Evolutionary conservation across 208 protist species (phyloP), one percentile per base, ranked within the genome.

Genomic region (Giardia duodenalis): DNA sequence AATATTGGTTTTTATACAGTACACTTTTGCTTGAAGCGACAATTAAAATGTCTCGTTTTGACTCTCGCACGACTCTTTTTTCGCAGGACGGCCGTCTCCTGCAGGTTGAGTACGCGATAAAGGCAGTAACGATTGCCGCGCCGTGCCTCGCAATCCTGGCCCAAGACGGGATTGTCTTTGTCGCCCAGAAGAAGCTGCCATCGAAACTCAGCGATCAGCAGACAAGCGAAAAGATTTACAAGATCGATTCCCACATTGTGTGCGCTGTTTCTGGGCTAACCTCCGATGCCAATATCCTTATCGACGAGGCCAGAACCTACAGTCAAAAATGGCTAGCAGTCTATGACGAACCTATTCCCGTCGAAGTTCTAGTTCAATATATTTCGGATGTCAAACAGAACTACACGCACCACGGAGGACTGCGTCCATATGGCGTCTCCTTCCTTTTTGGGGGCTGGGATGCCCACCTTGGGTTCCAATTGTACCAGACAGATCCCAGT

Each of bases 41-140:
- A n/a, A n/a, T n/a, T n/a, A 89, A 91, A 91, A 91, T 91, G 88
- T 91, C 88, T 47, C 2, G 44, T 4, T 91, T 48, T 47, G 88
- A 91, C 47, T 91, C 44, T 47, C 4, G 43, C 39, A 91, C 88
- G n/a, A 91, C 88, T n/a, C 39, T 47, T 2, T 91, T 91, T n/a
- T 91, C 88, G 2, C 42, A 91, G 2, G 88, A 91, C 39, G 88
- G 88, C 10, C 2, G 88, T 47, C 44, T 91, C 42, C 0, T 47
- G 2, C 88, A 91, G 45, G 88, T 91, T 2, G 88, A 91, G 45
- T 91, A 91, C 45, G 88, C 88, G n/a, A 91, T 91, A 0, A 91
- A 91, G 44, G 88, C 88, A 19, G 88, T 91, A 48, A 2, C 88
- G n/a, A 1, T 1, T 43, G 88, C 88, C 44, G 42, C 88, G 4